Evolutionary conservation across 345 rosid species (phyloP).

Genomic region (Linum usitatissimum): DNA sequence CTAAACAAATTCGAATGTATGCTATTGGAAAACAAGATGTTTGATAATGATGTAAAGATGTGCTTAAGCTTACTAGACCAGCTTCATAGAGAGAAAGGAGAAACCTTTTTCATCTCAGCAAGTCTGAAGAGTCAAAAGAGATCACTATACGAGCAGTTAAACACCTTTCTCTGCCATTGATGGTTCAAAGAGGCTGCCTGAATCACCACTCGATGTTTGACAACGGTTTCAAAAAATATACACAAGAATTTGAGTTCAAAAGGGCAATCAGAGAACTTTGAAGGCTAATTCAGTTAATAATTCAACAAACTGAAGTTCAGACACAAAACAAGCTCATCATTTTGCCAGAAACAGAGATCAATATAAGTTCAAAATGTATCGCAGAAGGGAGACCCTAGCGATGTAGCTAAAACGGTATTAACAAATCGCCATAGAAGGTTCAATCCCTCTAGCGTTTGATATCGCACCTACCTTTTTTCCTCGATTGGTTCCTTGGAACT

Average conservation of each 20-base stretch:
- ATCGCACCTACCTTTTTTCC: not conserved
- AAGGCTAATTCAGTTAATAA: too few relatives aligned
- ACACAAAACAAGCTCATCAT: too few relatives aligned
- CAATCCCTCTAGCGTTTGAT: not conserved
- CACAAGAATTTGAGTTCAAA: not conserved
- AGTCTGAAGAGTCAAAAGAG: slow-evolving; percentile 77
- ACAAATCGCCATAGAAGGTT: not conserved
- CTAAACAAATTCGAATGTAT: too few relatives aligned
- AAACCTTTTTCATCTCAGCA: slow-evolving; percentile 39
- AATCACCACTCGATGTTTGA: slow-evolving; percentile 42
- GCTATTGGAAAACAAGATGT: too few relatives aligned
- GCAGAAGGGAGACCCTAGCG: not conserved
- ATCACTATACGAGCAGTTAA: slow-evolving; percentile 54
- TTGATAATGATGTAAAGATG: slow-evolving; percentile 13
- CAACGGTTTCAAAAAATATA: not conserved
- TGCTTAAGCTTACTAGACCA: slow-evolving; percentile 73
- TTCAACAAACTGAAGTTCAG: too few relatives aligned
- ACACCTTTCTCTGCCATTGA: slow-evolving; percentile 53
- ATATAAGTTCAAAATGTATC: too few relatives aligned
- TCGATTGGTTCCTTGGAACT: not conserved
- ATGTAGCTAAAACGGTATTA: not conserved
- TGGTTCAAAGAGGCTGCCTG: slow-evolving; percentile 68
- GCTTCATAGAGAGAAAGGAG: slow-evolving; percentile 43
- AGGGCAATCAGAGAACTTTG: not conserved
- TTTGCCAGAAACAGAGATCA: too few relatives aligned